Percentiles rank a stretch among this genome's conserved stretches.
Conservation (phyloP, 345 rosid genomes). For the Salix caprea region DNA sequence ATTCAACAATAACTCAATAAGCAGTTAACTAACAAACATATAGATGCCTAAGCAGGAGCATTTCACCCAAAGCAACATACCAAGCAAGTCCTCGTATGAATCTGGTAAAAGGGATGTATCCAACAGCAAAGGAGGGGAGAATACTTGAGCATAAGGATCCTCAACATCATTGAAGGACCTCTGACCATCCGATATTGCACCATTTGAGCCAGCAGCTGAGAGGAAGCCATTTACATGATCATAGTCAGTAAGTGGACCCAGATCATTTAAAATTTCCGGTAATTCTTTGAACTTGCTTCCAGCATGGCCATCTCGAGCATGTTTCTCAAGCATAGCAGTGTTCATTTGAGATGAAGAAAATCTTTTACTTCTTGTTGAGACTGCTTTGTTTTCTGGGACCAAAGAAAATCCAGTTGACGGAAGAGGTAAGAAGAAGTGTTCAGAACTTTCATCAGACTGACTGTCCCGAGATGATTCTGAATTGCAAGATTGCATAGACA, state of each 20-base stretch:
- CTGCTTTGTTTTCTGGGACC: conserved; percentile 51
- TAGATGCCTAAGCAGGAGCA: neutral
- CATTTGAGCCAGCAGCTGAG: conserved; percentile 57
- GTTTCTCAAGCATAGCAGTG: conserved; percentile 41
- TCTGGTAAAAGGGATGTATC: conserved; percentile 68
- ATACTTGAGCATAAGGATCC: conserved; percentile 63
- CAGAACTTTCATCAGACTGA: conserved; percentile 73
- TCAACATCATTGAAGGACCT: conserved; percentile 61
- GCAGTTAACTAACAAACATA: neutral
- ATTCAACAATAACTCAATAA: neutral
- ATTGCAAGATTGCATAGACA: conserved; percentile 52
- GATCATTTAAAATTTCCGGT: conserved; percentile 52
- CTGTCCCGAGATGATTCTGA: conserved; percentile 67
- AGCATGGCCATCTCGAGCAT: conserved; percentile 34
- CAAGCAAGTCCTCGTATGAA: conserved; percentile 84
- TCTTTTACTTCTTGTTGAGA: conserved; percentile 47
- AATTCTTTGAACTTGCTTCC: conserved; percentile 55
- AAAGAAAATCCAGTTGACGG: conserved; percentile 51
- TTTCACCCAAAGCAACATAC: conserved; percentile 38
- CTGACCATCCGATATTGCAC: conserved; percentile 50
- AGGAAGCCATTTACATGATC: conserved; percentile 71
- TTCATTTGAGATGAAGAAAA: conserved; percentile 48
- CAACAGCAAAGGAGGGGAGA: conserved; percentile 87
- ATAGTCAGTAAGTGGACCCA: conserved; percentile 61
- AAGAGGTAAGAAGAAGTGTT: conserved; percentile 80